Evolutionary conservation across 169 alveolate species (phyloP).

Genomic region (Plasmodium falciparum): DNA sequence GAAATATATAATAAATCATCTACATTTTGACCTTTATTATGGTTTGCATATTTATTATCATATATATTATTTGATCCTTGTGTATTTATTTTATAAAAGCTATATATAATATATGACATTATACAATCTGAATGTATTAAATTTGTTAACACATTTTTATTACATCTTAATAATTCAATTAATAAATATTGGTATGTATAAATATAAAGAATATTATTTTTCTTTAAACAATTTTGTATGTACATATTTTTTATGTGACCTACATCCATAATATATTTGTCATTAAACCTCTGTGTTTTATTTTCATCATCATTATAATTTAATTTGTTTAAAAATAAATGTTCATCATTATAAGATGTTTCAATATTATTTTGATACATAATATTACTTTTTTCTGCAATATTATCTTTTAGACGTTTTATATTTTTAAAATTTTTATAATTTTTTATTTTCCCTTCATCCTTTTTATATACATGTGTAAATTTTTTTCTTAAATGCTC

Average conservation of each 20-base stretch:
- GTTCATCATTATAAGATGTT: background rate
- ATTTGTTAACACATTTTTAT: constrained; percentile 18
- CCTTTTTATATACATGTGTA: background rate
- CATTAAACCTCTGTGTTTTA: background rate
- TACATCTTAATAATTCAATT: constrained; percentile 48
- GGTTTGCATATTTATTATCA: background rate
- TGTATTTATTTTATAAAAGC: constrained; percentile 50
- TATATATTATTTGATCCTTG: background rate
- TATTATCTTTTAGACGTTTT: background rate
- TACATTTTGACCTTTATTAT: background rate
- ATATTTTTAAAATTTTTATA: background rate
- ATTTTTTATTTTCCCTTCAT: background rate
- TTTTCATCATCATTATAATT: background rate
- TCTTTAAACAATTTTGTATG: constrained; percentile 16
- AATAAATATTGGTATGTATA: constrained; percentile 61
- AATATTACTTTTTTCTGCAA: too few relatives aligned
- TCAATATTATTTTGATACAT: too few relatives aligned
- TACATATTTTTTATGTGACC: constrained; percentile 26
- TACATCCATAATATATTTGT: constrained; percentile 31
- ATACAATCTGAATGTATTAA: constrained; percentile 53
- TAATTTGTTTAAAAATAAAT: constrained; percentile 48
- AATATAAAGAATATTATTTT: constrained; percentile 17
- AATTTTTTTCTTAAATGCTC: too few relatives aligned
- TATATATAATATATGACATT: constrained; percentile 47
- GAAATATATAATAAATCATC: background rate